These are phyloP conservation scores for Botrytis porri DNA, from an alignment of 2,329 filamentous ascomycete species.

Conservation along the genomic window DNA sequence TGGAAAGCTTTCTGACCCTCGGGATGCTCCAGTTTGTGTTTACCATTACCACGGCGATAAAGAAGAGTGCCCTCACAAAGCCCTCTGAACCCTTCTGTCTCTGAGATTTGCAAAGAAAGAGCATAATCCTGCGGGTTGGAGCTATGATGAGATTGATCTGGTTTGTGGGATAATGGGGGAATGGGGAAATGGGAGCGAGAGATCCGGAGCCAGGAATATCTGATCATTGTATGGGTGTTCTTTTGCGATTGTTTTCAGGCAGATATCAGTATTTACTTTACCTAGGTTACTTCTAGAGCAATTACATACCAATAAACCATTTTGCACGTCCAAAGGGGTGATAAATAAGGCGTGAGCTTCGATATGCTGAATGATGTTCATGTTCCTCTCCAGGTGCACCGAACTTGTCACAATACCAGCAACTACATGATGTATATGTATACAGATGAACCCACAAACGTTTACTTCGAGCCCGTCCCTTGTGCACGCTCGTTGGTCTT, in stretches of 20 bases:
- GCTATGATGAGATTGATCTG: background rate
- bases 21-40: background rate
- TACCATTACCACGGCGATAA: background rate
- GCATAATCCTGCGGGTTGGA: background rate
- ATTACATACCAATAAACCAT: background rate
- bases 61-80: background rate
- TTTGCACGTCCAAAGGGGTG: background rate
- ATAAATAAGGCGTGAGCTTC: background rate
- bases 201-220: background rate
- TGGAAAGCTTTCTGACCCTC: background rate
- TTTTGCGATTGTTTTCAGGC: background rate
- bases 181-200: background rate
- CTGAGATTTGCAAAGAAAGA: fast-evolving
- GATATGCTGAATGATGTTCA: background rate
- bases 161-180: background rate
- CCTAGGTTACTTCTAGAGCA: fast-evolving
- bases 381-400: fast-evolving
- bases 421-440: background rate
- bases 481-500: background rate
- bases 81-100: fast-evolving
- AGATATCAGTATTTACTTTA: background rate
- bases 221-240: background rate
- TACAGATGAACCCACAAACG: background rate
- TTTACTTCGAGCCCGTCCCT: fast-evolving
- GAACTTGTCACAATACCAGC: background rate